Conservation (phyloP, 2,329 filamentous ascomycete genomes). For the Cercospora sesami region DNA sequence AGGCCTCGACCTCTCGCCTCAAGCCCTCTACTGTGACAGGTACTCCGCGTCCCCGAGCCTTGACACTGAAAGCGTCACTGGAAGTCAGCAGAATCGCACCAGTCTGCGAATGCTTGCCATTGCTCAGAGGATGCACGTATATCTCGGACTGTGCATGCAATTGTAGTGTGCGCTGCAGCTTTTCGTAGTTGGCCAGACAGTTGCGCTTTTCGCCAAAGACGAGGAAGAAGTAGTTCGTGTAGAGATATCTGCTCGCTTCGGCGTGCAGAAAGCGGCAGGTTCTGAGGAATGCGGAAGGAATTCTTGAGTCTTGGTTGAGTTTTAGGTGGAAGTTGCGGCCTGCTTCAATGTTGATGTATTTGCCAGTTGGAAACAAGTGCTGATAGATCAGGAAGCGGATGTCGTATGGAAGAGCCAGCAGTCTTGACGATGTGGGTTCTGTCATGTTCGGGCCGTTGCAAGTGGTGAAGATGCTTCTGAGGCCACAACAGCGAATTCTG, state of each 20-base stretch:
- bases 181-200: conserved; percentile 29
- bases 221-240: conserved; percentile 38
- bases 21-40: conserved; percentile 23
- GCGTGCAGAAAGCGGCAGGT: conserved; percentile 26
- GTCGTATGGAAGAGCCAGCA: conserved; percentile 35
- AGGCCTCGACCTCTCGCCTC: conserved; percentile 17
- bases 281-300: conserved; percentile 25
- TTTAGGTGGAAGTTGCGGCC: conserved; percentile 13
- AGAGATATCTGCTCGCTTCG: conserved; percentile 34
- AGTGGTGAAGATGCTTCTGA: background rate
- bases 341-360: conserved; percentile 36
- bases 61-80: conserved; percentile 25
- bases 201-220: conserved; percentile 36
- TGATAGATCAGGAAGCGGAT: conserved; percentile 36
- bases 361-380: conserved; percentile 32
- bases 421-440: background rate
- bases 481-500: background rate
- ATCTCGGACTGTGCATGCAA: conserved; percentile 29
- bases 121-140: conserved; percentile 35
- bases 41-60: conserved; percentile 28
- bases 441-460: background rate
- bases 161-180: conserved; percentile 25
- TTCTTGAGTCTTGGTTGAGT: conserved; percentile 3
- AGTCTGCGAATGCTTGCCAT: conserved; percentile 35
- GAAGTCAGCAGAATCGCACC: conserved; percentile 36